A percentile compares a stretch with the other conserved stretches of the same genome.
These are phyloP conservation scores for Candida sanyiensis DNA, from an alignment of 805 yeast species.

Conservation along the genomic window DNA sequence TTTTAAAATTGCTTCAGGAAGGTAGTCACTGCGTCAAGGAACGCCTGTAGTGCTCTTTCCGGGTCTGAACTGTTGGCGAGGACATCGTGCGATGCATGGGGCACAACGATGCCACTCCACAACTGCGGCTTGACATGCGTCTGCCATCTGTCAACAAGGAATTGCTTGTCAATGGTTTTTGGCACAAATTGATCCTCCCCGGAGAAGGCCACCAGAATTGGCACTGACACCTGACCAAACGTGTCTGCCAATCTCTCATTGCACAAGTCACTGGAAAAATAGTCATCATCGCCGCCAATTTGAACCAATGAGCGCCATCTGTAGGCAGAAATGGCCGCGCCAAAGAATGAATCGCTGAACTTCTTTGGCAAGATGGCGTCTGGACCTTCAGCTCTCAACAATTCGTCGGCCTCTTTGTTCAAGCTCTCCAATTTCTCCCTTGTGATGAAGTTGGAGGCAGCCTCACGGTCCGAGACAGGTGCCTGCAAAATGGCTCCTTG, in stretches of 20 bases:
- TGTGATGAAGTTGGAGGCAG: conserved; percentile 26
- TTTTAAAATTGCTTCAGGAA: background rate
- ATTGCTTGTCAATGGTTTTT: conserved; percentile 38
- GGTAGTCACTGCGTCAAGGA: background rate
- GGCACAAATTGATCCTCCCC: conserved; percentile 65
- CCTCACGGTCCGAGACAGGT: conserved; percentile 63
- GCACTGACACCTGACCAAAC: conserved; percentile 47
- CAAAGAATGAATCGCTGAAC: conserved; percentile 39
- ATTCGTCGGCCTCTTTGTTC: conserved; percentile 32
- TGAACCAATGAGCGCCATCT: conserved; percentile 60
- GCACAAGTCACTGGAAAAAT: conserved; percentile 59
- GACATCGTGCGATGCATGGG: conserved; percentile 1
- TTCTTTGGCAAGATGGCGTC: conserved; percentile 44
- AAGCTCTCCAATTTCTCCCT: conserved; percentile 12
- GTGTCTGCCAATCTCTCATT: conserved; percentile 36
- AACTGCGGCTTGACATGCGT: conserved; percentile 32
- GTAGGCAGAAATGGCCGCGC: conserved; percentile 58
- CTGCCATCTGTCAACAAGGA: conserved; percentile 45
- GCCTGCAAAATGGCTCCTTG: conserved; percentile 71
- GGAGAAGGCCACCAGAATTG: conserved; percentile 49
- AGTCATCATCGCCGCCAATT: conserved; percentile 74
- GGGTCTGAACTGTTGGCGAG: background rate
- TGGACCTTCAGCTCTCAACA: conserved; percentile 38
- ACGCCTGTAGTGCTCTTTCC: background rate
- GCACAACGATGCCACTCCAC: conserved; percentile 45